Evolutionary conservation across 208 protist genomes (phyloP), one percentile per base, ranked within the genome.

Genomic region (Acanthamoeba healyi): DNA sequence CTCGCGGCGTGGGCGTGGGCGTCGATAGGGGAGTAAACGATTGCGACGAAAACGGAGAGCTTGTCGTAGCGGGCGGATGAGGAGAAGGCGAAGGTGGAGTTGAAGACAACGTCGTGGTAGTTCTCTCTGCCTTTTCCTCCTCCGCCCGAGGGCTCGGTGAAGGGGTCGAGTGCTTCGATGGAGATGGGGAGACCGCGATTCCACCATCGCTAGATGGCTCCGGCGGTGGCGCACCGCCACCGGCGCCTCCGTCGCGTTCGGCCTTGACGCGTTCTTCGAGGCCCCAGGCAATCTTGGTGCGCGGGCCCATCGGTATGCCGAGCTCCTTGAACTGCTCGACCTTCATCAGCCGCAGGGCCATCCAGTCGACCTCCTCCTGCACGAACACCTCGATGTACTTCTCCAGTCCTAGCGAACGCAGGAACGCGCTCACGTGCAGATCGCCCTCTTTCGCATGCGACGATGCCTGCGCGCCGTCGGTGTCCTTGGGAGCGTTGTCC

Each of bases 241-340:
- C 29, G 63, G 63, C 63, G 63, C 19, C 63, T 9, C 7, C 63
- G 63, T 15, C 32, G 29, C 24, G 9, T 32, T 72, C 63, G 40
- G 72, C 72, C 42, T 82, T 82, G 42, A 40, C 72, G 40, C 72
- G 72, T 26, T 82, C 72, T 4, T 82, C 72, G 40, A 82, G 72
- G 0, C 72, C 72, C 72, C 72, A 82, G 42, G 72, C 72, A 40
- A 82, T 82, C 72, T 89, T 89, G 51, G 81, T 89, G 51, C 81
- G 81, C 49, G 81, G 81, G 2, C 81, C 81, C 81, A 89, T 67
- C 49, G 81, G 81, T 15, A 89, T 89, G 81, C 81, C 81, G 29
- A 89, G 54, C 81, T 89, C 81, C 54, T 89, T 89, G 81, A 89
- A 67, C 32, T 89, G 51, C 1, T 58, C 81, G 34, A 67, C 51